Evolutionary conservation across 2,329 filamentous ascomycete species (phyloP).

Genomic region (Talaromyces sp.): DNA sequence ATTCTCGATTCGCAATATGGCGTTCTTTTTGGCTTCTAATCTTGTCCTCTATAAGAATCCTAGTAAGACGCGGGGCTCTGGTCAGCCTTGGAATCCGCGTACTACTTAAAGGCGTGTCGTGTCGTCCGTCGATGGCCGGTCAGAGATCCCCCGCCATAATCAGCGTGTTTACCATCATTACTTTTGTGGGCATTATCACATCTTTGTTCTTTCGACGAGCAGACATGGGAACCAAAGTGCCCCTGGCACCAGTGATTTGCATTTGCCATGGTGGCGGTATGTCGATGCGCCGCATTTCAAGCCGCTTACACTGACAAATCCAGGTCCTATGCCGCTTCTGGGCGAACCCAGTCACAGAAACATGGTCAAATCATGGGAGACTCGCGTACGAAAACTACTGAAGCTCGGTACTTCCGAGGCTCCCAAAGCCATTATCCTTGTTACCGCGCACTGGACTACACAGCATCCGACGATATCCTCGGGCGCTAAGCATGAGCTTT

Average conservation of each 20-base stretch:
- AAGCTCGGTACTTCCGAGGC: conserved; percentile 6
- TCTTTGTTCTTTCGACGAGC: conserved; percentile 5
- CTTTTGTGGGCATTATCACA: conserved; percentile 6
- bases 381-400: conserved; percentile 10
- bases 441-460: conserved; percentile 16
- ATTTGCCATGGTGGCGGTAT: conserved; percentile 12
- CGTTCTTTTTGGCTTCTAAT: not conserved
- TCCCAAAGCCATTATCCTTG: conserved; percentile 14
- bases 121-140: conserved; percentile 4
- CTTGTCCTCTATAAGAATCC: not conserved
- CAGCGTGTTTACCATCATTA: not conserved
- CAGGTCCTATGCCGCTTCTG: conserved; percentile 13
- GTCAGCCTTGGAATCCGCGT: not conserved
- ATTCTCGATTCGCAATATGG: conserved; percentile 2
- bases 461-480: conserved; percentile 12
- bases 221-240: not conserved
- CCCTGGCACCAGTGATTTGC: conserved; percentile 9
- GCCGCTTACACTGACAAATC: not conserved
- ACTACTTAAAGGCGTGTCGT: not conserved
- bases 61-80: not conserved
- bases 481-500: conserved; percentile 10
- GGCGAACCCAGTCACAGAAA: conserved; percentile 11
- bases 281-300: not conserved
- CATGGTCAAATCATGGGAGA: conserved; percentile 14
- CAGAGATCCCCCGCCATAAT: not conserved